phyloP scores from a whole-genome alignment of 2,329 filamentous ascomycete genomes.

The Didymosphaeria variabile region DNA sequence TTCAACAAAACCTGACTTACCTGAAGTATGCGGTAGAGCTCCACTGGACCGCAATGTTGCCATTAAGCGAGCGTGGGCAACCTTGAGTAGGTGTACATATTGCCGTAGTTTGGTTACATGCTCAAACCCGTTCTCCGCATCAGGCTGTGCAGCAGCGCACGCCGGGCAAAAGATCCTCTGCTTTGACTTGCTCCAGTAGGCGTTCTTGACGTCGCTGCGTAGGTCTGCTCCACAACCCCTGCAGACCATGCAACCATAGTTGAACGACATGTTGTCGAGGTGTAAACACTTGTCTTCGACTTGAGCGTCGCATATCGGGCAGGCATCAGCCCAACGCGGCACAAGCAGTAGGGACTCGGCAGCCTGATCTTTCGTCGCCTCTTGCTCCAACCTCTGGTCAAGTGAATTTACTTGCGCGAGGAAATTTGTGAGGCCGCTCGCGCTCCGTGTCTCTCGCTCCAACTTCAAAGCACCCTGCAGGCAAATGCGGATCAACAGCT shows the following conservation, averaged over 20 bases:
- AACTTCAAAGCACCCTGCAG: slow-evolving; percentile 91
- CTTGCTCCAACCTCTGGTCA: slow-evolving; percentile 61
- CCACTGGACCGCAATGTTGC: slow-evolving; percentile 87
- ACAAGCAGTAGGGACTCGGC: slow-evolving; percentile 55
- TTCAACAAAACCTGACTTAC: slow-evolving; percentile 51
- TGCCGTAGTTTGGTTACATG: slow-evolving; percentile 88
- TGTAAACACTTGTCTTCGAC: slow-evolving; percentile 94
- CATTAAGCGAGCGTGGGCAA: slow-evolving; percentile 87
- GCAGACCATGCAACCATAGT: slow-evolving; percentile 78
- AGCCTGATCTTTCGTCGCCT: slow-evolving; percentile 50
- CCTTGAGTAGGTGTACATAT: slow-evolving; percentile 90
- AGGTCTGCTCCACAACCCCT: slow-evolving; percentile 77
- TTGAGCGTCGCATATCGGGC: slow-evolving; percentile 79
- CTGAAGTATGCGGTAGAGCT: slow-evolving; percentile 76
- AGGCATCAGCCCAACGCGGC: slow-evolving; percentile 73
- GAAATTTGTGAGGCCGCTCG: slow-evolving; percentile 82
- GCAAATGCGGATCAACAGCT: slow-evolving; percentile 95
- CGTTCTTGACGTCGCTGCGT: slow-evolving; percentile 72
- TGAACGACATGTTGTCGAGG: slow-evolving; percentile 79
- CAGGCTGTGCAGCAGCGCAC: slow-evolving; percentile 69
- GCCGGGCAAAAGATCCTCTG: slow-evolving; percentile 75
- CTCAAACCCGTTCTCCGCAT: slow-evolving; percentile 70
- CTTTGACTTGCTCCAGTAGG: slow-evolving; percentile 73
- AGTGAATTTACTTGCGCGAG: slow-evolving; percentile 84
- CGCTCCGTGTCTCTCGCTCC: slow-evolving; percentile 80